These are phyloP conservation scores for Chlamydomonas sphaeroides DNA, from an alignment of 139 green algal species.

Conservation along the genomic window DNA sequence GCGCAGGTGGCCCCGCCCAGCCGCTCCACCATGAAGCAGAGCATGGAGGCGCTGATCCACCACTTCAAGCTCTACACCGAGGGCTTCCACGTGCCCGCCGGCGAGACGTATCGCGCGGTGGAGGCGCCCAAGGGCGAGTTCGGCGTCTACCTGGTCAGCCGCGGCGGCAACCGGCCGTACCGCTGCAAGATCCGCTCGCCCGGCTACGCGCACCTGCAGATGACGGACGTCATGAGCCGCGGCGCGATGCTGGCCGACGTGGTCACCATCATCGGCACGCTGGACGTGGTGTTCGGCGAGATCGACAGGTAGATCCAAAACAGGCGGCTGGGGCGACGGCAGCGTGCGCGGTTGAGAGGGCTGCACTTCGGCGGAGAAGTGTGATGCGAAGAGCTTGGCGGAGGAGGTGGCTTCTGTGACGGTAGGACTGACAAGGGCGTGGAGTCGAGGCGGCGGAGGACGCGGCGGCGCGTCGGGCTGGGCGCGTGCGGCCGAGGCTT, in stretches of 20 bases:
- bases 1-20: conserved; percentile 47
- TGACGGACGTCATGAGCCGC: conserved; percentile 77
- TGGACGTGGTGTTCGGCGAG: conserved; percentile 93
- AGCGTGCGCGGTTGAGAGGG: no score
- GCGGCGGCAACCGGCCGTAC: conserved; percentile 85
- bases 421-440: no score
- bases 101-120: conserved; percentile 60
- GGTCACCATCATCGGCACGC: conserved; percentile 87
- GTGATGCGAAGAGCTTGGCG: no score
- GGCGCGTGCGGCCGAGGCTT: no score
- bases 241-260: conserved; percentile 88
- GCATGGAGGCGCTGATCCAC: conserved; percentile 88
- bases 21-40: conserved; percentile 84
- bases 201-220: conserved; percentile 81
- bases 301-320: conserved; percentile 71
- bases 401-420: no score
- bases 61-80: conserved; percentile 87
- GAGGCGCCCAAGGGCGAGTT: conserved; percentile 90
- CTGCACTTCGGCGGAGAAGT: not conserved
- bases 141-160: conserved; percentile 85
- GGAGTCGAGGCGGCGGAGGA: no score
- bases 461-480: no score
- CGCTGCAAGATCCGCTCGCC: conserved; percentile 83
- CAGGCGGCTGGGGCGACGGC: not conserved
- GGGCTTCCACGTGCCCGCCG: conserved; percentile 70